Base-by-base conservation (phyloP, 2,329 filamentous ascomycete species). In the Xylaria sp. region DNA sequence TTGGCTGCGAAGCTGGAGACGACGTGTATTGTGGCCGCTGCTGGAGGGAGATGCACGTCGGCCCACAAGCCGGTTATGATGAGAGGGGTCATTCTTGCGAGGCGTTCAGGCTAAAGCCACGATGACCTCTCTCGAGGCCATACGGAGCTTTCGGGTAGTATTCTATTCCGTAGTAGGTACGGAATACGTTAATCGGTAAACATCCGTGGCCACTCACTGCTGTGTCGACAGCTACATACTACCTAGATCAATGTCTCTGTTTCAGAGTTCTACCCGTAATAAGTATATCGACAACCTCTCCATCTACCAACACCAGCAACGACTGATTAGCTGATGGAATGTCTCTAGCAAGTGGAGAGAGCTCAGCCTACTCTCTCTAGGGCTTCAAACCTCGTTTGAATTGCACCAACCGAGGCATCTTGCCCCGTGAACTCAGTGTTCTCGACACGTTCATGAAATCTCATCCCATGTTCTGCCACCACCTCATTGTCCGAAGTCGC, bases 21-120 rank as follows among this genome's bases (percentile, higher is more conserved):
- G 16, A 92, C 64, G 77, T 91, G 47, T 95, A 93, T 71, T 96
- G 91, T 71, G 78, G 80, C 19, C 77, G 82, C 13, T 95, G 91
- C 76, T 96, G 91, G 91, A 82, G 80, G 60, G 90, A 93, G 69
- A 91, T 91, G 72, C 91, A 95, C 68, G 76, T 84, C 39, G 87
- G 89, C 0, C 84, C 86, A 0, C 78, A 79, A 50, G 90, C 88
- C 0, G 85, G 84, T 0, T 86, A 83, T 52, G 90, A 92, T 60
- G 89, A 92, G 72, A 78, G 82, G 59, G 80, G 78, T 0, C 91
- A 96, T 69, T 80, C 79, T 65, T 88, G 87, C 64, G 83, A 88
- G 54, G 81, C 81, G 63, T 88, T 84, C 68, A 76, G 73, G 52
- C 30, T 44, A n/a, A 59, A 48, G 52, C 35, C 54, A 30, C 61